phyloP scores from a whole-genome alignment of 2,329 filamentous ascomycete genomes.

The Cladosporium halotolerans region DNA sequence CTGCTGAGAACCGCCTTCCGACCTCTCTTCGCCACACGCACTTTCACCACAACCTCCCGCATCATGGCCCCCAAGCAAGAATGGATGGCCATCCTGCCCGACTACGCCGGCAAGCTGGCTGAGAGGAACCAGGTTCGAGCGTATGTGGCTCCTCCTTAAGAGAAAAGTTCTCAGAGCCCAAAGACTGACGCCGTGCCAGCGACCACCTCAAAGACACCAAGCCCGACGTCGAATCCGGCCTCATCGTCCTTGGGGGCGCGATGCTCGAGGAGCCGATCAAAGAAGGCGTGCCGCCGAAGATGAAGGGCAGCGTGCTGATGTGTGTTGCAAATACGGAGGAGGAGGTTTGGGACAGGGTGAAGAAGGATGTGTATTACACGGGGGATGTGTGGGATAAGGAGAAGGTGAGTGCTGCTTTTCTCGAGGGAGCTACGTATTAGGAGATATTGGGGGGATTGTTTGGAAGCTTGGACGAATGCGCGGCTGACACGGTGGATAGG shows the following conservation, averaged over 20 bases:
- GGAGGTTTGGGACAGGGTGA: constrained; percentile 60
- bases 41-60: constrained; percentile 19
- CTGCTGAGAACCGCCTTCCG: background rate
- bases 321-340: constrained; percentile 61
- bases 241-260: constrained; percentile 62
- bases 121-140: constrained; percentile 38
- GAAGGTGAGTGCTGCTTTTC: constrained; percentile 30
- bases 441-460: background rate
- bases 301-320: constrained; percentile 68
- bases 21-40: constrained; percentile 3
- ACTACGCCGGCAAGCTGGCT: constrained; percentile 36
- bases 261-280: constrained; percentile 59
- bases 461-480: background rate
- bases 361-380: constrained; percentile 65
- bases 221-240: constrained; percentile 48
- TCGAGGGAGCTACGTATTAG: background rate
- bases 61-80: constrained; percentile 36
- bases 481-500: constrained; percentile 17
- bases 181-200: constrained; percentile 21
- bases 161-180: background rate
- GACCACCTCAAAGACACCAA: constrained; percentile 54
- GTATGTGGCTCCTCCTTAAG: constrained; percentile 20
- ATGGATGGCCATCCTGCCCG: constrained; percentile 47
- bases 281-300: constrained; percentile 59
- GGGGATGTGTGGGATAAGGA: constrained; percentile 69